Base-by-base conservation (phyloP, 2,329 filamentous ascomycete genomes). In the Huntiella moniliformis region DNA sequence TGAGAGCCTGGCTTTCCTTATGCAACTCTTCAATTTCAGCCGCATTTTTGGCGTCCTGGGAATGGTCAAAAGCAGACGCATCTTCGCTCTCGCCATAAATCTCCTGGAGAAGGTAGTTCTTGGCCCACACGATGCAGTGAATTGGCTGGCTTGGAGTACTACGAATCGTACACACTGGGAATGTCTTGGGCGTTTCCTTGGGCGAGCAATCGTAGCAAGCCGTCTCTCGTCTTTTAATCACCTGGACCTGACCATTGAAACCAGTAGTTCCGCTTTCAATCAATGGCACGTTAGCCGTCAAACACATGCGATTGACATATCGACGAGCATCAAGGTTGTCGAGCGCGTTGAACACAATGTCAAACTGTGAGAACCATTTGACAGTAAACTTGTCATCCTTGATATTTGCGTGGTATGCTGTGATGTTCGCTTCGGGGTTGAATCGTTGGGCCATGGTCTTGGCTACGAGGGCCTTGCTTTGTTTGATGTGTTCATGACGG, bases 71-170 rank as follows among this genome's bases (percentile, higher is more conserved):
- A 1, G 77, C 71, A 1, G 81, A 72, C 52, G 88, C 81, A 50
- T 95, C 85, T 60, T 96, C 88, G 54, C 85, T 92, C 3, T 77
- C 75, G 13, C 91, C 91, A 54, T 95, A 98, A 5, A 98, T 77
- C 60, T 98, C 91, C 62, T 85, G 91, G 50, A 98, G 73, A 6
- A 98, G 70, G 60, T 96, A 98, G 59, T 86, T 94, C 64, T 96
- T 98, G 15, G 75, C 88, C 91, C 91, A 98, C 2, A 98, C 88
- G 51, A 98, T 98, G 64, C 91, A 96, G 63, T 98, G 91, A 38
- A 98, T 96, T 1, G 88, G 84, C 56, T 96, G 88, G 53, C 82
- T 93, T 0, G 91, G 91, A 0, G 87, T 98, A 60, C 85, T 95
- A 59, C 91, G 77, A 55, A 98, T 96, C 1, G 91, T 98, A 65